Conservation (phyloP, 805 yeast species). For the Teunomyces funiuensis region DNA sequence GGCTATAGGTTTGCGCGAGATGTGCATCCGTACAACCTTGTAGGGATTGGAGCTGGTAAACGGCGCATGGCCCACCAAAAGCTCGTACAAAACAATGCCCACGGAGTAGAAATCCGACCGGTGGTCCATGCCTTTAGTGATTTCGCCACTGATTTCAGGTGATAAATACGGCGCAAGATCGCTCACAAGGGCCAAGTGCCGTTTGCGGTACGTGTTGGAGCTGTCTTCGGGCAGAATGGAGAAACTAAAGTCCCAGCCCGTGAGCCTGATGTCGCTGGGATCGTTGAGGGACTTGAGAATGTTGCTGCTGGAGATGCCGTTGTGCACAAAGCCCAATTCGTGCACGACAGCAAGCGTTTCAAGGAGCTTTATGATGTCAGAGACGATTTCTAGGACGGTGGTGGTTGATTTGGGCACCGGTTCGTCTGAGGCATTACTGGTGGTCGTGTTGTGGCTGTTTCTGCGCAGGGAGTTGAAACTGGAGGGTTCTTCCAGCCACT, state of each 20-base stretch:
- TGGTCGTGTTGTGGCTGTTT: no score
- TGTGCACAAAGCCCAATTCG: slow-evolving; percentile 44
- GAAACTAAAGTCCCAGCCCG: slow-evolving; percentile 52
- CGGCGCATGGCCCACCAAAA: slow-evolving; percentile 46
- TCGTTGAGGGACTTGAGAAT: slow-evolving; percentile 36
- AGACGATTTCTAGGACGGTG: slow-evolving; percentile 20
- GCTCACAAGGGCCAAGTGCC: slow-evolving; percentile 37
- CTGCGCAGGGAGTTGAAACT: no score
- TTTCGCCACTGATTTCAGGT: slow-evolving; percentile 48
- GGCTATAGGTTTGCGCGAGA: slow-evolving; percentile 40
- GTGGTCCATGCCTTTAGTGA: slow-evolving; percentile 39
- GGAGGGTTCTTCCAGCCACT: no score
- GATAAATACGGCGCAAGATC: slow-evolving; percentile 48
- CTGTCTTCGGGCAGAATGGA: slow-evolving; percentile 42
- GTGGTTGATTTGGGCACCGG: slow-evolving; percentile 18
- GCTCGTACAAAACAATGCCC: slow-evolving; percentile 51
- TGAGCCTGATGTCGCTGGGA: slow-evolving; percentile 30
- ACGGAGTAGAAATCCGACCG: slow-evolving; percentile 50
- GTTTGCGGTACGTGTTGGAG: slow-evolving; percentile 39
- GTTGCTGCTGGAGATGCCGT: slow-evolving; percentile 43
- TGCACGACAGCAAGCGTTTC: slow-evolving; percentile 35
- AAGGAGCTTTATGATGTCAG: slow-evolving; percentile 23
- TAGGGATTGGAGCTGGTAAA: slow-evolving; percentile 41
- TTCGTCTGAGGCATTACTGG: neutral
- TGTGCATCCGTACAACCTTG: slow-evolving; percentile 40